Conservation (phyloP, 768 basidiomycete genomes). For the Nidularia pulvinata region DNA sequence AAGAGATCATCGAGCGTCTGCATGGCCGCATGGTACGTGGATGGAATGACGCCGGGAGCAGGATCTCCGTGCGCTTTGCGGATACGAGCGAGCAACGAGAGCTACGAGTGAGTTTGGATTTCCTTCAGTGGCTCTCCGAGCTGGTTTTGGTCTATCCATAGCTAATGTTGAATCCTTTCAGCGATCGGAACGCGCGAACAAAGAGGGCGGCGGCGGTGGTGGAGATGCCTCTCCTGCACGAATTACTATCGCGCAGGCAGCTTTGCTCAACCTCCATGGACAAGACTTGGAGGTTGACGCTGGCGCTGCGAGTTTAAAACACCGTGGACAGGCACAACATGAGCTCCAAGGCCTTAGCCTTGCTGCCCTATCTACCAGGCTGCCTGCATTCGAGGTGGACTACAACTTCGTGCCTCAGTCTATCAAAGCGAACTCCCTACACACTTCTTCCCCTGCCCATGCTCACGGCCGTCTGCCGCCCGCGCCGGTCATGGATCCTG, state of each 20-base stretch:
- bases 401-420: conserved; percentile 32
- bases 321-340: background rate
- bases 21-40: conserved; percentile 83
- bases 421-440: background rate
- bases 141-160: too few relatives aligned
- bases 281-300: conserved; percentile 43
- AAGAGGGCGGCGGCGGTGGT: conserved; percentile 25
- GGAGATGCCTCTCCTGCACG: conserved; percentile 63
- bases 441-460: conserved; percentile 1
- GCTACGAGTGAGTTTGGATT: conserved; percentile 51
- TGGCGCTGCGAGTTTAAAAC: conserved; percentile 7
- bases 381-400: conserved; percentile 28
- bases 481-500: conserved; percentile 21
- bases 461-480: conserved; percentile 5
- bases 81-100: conserved; percentile 80
- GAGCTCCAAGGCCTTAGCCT: background rate
- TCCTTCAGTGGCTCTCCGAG: too few relatives aligned
- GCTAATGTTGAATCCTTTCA: conserved; percentile 16
- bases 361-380: background rate
- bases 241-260: conserved; percentile 78
- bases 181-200: conserved; percentile 60
- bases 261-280: conserved; percentile 74
- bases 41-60: conserved; percentile 73
- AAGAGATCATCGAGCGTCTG: conserved; percentile 75
- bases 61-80: conserved; percentile 80